Base-by-base conservation (phyloP, 1,284 basidiomycete genomes). In the Phellinidium pouzarii region DNA sequence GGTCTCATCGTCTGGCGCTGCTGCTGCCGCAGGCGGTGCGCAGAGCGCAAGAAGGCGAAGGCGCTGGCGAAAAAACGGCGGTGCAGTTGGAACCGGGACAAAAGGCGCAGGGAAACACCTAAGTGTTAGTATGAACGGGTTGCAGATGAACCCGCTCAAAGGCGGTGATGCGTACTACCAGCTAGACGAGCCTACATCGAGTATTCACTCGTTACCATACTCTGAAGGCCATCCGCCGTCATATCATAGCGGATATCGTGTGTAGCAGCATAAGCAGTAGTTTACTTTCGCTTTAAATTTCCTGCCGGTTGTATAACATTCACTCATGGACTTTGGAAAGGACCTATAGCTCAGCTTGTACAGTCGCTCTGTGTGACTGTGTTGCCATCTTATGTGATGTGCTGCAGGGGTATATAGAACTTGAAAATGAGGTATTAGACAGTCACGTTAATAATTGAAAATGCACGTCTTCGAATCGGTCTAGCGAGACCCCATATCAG, bases 1-100 rank as follows among this genome's bases (percentile, higher is more conserved):
- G 76, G 75, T 12, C 69, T 75, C 55, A 74, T 76, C 59, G 59
- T 84, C 38, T 85, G 82, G 80, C 73, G 74, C 48, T 87, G 81
- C 66, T 87, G 85, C 66, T 77, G 77, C 61, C 70, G 73, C 45
- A 67, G 71, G 27, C 27, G 51, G 9, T 46, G 29, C 12, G 47
- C 41, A 14, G 47, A 48, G 44, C 43, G 41, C 31, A 68, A 66
- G 50, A 66, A 62, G 55, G 66, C 66, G 20, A 48, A 60, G 26
- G 31, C 31, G 22, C 37, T 22, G 27, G 42, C 41, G 9, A 41
- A 29, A 20, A n/a, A 34, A 20, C n/a, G 40, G 41, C 8, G 14
- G 31, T 5, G 31, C 23, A 29, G 43, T 26, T 20, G 37, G 37
- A 20, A 14, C 17, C 22, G 26, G 31, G 42, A 34, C 14, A 8